Evolutionary conservation across 805 yeast species (phyloP).

Genomic region (Yamadazyma sp.): DNA sequence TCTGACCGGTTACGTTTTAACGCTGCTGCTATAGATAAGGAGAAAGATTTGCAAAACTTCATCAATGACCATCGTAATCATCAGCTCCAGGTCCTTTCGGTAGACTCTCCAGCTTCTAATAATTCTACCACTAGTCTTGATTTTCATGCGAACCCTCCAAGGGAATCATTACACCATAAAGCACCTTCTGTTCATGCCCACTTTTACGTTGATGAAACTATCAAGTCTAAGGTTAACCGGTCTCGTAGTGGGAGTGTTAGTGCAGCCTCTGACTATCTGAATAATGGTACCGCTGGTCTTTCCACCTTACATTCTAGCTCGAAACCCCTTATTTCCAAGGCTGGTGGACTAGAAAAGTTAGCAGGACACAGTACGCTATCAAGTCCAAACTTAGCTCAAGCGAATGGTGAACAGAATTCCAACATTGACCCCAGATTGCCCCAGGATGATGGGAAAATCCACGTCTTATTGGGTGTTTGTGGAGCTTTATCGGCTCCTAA

Average conservation of each 20-base stretch:
- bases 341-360: constrained; percentile 14
- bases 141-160: constrained; percentile 30
- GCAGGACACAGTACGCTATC: constrained; percentile 10
- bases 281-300: constrained; percentile 1
- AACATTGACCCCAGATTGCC: constrained; percentile 55
- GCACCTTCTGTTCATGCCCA: constrained; percentile 75
- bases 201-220: constrained; percentile 66
- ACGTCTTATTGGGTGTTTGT: constrained; percentile 57
- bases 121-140: constrained; percentile 26
- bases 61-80: constrained; percentile 52
- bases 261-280: constrained; percentile 25
- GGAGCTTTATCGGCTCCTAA: constrained; percentile 55
- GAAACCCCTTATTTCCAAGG: constrained; percentile 1
- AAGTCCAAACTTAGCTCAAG: constrained; percentile 10
- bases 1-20: constrained; percentile 8
- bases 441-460: constrained; percentile 55
- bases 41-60: constrained; percentile 61
- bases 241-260: constrained; percentile 40
- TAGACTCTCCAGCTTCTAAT: constrained; percentile 16
- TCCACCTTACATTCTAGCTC: background rate
- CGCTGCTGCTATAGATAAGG: constrained; percentile 10
- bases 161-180: constrained; percentile 44
- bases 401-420: constrained; percentile 35
- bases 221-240: constrained; percentile 42
- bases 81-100: constrained; percentile 30